Percentiles rank a stretch among this genome's conserved stretches.
Conservation (phyloP, 257 asterid species). For the Echium plantagineum region DNA sequence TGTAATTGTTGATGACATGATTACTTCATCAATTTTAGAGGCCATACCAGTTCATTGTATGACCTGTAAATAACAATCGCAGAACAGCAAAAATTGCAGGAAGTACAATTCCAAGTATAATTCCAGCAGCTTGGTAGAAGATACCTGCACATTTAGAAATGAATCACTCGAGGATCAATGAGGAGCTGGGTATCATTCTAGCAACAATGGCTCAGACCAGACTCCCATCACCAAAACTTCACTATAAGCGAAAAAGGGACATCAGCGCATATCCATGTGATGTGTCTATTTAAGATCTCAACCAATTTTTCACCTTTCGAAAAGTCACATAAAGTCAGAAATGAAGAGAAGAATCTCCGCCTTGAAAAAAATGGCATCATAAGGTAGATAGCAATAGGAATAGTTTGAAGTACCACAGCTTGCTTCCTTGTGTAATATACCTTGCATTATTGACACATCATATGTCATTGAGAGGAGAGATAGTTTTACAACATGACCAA, state of each 20-base stretch:
- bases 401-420: conserved; percentile 63
- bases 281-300: background rate
- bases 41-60: conserved; percentile 81
- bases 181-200: background rate
- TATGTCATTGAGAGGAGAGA: background rate
- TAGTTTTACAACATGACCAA: background rate
- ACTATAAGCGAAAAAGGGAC: background rate
- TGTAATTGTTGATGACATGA: too few species aligned
- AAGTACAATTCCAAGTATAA: conserved; percentile 53
- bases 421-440: conserved; percentile 59
- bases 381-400: conserved; percentile 67
- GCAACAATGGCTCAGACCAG: background rate
- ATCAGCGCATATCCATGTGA: background rate
- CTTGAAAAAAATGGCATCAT: conserved; percentile 65
- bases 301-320: conserved; percentile 47
- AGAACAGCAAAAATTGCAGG: conserved; percentile 59
- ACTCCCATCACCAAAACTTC: background rate
- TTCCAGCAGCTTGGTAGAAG: conserved; percentile 54
- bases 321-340: conserved; percentile 46
- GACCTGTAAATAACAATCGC: conserved; percentile 53
- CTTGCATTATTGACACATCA: conserved; percentile 34
- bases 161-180: conserved; percentile 8
- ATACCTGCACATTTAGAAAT: conserved; percentile 47
- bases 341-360: conserved; percentile 36
- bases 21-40: background rate